Percentiles rank a stretch among this genome's conserved stretches.
These are phyloP conservation scores for Neoboletus magnificus DNA, from an alignment of 768 basidiomycete genomes.

Conservation along the genomic window DNA sequence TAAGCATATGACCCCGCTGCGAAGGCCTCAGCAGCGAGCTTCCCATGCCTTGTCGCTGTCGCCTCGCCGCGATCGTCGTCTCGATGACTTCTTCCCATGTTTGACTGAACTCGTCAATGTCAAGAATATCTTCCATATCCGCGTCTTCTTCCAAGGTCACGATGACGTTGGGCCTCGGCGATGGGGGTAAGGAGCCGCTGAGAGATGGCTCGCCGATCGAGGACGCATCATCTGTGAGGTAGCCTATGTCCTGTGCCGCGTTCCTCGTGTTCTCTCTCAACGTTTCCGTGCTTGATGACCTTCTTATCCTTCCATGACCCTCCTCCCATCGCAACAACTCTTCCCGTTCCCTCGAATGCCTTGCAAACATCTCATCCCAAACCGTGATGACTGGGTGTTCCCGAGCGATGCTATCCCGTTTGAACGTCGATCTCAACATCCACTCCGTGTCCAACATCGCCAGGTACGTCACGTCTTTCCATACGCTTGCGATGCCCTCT, in stretches of 20 bases:
- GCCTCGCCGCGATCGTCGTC: constrained; percentile 5
- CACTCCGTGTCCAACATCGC: constrained; percentile 64
- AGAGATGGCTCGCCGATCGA: constrained; percentile 16
- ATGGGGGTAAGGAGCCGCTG: constrained; percentile 19
- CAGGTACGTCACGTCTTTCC: constrained; percentile 60
- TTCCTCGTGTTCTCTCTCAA: constrained; percentile 23
- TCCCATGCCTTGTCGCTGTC: background rate
- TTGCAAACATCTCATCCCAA: constrained; percentile 61
- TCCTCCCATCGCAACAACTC: constrained; percentile 54
- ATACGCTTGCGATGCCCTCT: constrained; percentile 38
- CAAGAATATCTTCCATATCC: constrained; percentile 5
- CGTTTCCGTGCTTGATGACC: constrained; percentile 43
- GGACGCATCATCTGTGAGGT: constrained; percentile 17
- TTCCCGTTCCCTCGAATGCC: constrained; percentile 57
- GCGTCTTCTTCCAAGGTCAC: constrained; percentile 14
- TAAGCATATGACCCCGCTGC: constrained; percentile 2
- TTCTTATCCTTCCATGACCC: constrained; percentile 26
- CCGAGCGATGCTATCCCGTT: background rate
- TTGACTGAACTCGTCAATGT: background rate
- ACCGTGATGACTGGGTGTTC: constrained; percentile 36
- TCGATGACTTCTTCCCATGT: constrained; percentile 18
- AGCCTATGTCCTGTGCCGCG: constrained; percentile 6
- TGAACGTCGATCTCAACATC: constrained; percentile 35
- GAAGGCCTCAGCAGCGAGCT: constrained; percentile 2
- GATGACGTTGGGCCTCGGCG: constrained; percentile 14